phyloP scores from a whole-genome alignment of 306 rosid genomes.

The Cucumis cinereus region DNA sequence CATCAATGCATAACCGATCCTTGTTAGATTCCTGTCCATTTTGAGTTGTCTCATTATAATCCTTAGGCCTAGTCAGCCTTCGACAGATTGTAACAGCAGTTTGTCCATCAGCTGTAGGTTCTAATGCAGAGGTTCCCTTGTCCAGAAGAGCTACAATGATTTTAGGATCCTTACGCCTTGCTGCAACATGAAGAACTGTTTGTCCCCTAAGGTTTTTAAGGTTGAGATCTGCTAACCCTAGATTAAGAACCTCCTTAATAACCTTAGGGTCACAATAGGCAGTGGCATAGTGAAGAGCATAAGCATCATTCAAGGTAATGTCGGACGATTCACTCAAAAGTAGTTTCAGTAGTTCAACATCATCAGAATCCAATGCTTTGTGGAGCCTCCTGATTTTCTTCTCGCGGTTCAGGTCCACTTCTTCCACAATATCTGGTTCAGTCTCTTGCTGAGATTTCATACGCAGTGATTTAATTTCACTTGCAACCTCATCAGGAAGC shows the following conservation, averaged over 20 bases:
- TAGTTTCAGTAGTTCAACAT: conserved; percentile 66
- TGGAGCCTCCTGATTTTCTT: conserved; percentile 50
- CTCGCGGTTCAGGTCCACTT: conserved; percentile 23
- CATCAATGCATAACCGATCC: conserved; percentile 73
- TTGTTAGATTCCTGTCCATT: conserved; percentile 60
- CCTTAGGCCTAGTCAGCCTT: conserved; percentile 73
- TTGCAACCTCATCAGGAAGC: conserved; percentile 45
- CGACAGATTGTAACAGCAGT: conserved; percentile 76
- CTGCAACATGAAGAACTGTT: conserved; percentile 76
- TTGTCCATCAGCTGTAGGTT: conserved; percentile 56
- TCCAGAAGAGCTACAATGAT: conserved; percentile 54
- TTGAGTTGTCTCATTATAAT: conserved; percentile 33
- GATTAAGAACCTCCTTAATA: conserved; percentile 55
- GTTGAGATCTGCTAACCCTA: conserved; percentile 37
- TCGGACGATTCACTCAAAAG: conserved; percentile 62
- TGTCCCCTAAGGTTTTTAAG: conserved; percentile 42
- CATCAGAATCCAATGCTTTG: conserved; percentile 78
- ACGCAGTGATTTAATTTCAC: conserved; percentile 31
- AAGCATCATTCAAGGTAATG: conserved; percentile 57
- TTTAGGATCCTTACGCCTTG: conserved; percentile 73
- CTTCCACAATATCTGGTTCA: conserved; percentile 23
- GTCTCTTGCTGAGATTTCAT: conserved; percentile 21
- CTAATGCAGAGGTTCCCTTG: conserved; percentile 53
- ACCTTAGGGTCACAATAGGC: conserved; percentile 85
- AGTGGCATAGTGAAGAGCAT: conserved; percentile 71